Percentiles rank a stretch among this genome's conserved stretches.
Conservation (phyloP, 2,329 filamentous ascomycete genomes). For the Aspergillus fischeri region DNA sequence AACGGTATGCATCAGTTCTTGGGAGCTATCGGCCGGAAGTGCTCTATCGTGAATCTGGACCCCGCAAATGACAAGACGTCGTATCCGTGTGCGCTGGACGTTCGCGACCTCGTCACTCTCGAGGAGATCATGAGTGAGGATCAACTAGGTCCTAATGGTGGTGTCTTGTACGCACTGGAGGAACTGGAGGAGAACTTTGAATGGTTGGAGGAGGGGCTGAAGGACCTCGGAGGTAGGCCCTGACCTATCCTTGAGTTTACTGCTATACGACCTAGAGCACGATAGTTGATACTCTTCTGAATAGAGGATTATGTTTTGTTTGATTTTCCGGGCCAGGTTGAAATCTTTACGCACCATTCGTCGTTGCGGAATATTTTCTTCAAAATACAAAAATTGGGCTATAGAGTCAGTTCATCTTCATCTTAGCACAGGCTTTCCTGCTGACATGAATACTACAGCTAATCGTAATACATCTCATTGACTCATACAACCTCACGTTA, state of each 20-base stretch:
- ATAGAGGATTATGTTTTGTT: conserved; percentile 87
- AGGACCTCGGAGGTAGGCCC: conserved; percentile 60
- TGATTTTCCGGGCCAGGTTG: conserved; percentile 94
- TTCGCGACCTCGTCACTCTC: conserved; percentile 80
- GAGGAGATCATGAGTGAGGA: conserved; percentile 95
- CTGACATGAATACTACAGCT: conserved; percentile 54
- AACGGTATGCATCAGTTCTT: conserved; percentile 99
- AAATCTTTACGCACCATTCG: conserved; percentile 92
- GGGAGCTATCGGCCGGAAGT: conserved; percentile 89
- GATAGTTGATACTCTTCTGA: background rate
- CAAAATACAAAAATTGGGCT: conserved; percentile 82
- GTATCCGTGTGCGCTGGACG: conserved; percentile 86
- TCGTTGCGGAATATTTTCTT: conserved; percentile 90
- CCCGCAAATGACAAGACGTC: conserved; percentile 91
- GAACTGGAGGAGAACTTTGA: conserved; percentile 92
- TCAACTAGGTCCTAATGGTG: conserved; percentile 85
- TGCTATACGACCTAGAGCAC: background rate
- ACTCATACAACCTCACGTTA: conserved; percentile 88
- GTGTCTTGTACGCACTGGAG: conserved; percentile 87
- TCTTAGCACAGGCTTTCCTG: background rate
- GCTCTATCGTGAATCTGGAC: conserved; percentile 93
- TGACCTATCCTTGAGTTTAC: background rate
- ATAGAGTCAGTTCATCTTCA: conserved; percentile 62
- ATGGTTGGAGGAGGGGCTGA: conserved; percentile 80
- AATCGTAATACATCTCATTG: conserved; percentile 87